These are phyloP conservation scores for Kickxella alabastrina DNA, from an alignment of 192 early-diverging fungal genomes.

Conservation along the genomic window DNA sequence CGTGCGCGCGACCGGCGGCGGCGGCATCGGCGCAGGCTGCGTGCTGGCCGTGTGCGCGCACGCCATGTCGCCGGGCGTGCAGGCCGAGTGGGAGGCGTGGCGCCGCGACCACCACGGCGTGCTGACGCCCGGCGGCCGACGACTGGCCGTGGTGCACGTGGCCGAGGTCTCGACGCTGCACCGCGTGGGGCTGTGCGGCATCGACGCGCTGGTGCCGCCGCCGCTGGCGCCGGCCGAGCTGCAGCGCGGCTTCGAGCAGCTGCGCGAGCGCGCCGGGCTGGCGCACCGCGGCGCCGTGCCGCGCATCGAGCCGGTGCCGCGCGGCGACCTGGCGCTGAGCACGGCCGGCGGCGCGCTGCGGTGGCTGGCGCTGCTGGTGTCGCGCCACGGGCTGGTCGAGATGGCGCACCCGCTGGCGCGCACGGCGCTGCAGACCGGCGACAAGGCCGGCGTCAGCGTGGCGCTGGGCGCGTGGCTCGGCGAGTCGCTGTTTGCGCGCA, in stretches of 20 bases:
- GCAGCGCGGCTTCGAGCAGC: slow-evolving; percentile 28
- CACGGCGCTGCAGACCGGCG: slow-evolving; percentile 16
- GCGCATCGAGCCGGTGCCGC: slow-evolving; percentile 21
- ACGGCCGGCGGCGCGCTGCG: slow-evolving; percentile 13
- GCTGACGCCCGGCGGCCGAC: neutral
- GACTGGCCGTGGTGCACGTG: slow-evolving; percentile 44
- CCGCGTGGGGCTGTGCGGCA: slow-evolving; percentile 31
- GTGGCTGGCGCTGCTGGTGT: slow-evolving; percentile 48
- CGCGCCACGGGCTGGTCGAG: slow-evolving; percentile 51
- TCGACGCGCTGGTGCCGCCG: slow-evolving; percentile 36
- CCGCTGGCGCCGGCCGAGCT: slow-evolving; percentile 35
- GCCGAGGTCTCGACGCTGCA: slow-evolving; percentile 51
- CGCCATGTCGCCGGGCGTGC: slow-evolving; percentile 20
- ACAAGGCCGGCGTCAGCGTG: slow-evolving; percentile 16
- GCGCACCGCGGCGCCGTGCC: slow-evolving; percentile 43
- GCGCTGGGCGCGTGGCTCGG: slow-evolving; percentile 39
- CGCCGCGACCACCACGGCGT: slow-evolving; percentile 8
- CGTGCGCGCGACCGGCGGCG: slow-evolving; percentile 7
- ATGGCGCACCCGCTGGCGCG: slow-evolving; percentile 45
- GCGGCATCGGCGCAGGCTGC: slow-evolving; percentile 8
- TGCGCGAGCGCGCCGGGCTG: slow-evolving; percentile 12
- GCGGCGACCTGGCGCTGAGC: neutral
- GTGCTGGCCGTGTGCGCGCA: slow-evolving; percentile 51
- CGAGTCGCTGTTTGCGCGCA: slow-evolving; percentile 47
- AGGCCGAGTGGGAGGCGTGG: slow-evolving; percentile 37